phyloP scores from a whole-genome alignment of 768 basidiomycete species.

The Mycena crocata region DNA sequence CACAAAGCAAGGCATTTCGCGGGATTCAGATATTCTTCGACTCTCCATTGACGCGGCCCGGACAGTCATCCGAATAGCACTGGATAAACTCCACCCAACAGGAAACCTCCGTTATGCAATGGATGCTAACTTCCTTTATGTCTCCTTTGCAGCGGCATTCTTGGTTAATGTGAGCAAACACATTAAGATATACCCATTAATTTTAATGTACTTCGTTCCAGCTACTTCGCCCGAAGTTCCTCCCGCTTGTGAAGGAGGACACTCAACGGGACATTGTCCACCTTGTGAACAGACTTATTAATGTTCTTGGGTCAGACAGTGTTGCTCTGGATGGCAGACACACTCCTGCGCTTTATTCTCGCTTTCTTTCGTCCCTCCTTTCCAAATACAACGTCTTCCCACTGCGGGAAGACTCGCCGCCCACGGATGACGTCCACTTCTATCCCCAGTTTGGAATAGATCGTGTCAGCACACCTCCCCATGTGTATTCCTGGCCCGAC shows the following conservation, averaged over 20 bases:
- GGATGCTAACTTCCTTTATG: slow-evolving; percentile 62
- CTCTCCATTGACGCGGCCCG: slow-evolving; percentile 67
- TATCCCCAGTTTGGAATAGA: slow-evolving; percentile 38
- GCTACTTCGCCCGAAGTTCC: slow-evolving; percentile 64
- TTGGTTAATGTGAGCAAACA: slow-evolving; percentile 63
- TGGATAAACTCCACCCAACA: slow-evolving; percentile 63
- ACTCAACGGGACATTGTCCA: slow-evolving; percentile 55
- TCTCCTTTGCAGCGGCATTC: slow-evolving; percentile 71
- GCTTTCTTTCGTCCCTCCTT: slow-evolving; percentile 64
- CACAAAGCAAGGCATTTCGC: slow-evolving; percentile 51
- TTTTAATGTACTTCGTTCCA: slow-evolving; percentile 34
- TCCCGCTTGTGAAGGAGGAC: slow-evolving; percentile 53
- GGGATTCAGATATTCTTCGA: slow-evolving; percentile 55
- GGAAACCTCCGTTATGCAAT: slow-evolving; percentile 68
- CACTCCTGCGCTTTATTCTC: slow-evolving; percentile 67
- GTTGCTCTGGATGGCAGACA: slow-evolving; percentile 68
- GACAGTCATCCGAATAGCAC: slow-evolving; percentile 65
- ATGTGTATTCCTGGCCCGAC: slow-evolving; percentile 60
- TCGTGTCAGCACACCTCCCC: slow-evolving; percentile 42
- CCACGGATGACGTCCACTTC: slow-evolving; percentile 32
- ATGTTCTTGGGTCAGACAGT: slow-evolving; percentile 58
- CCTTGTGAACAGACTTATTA: slow-evolving; percentile 56
- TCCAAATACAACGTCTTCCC: slow-evolving; percentile 45
- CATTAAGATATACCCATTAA: background rate
- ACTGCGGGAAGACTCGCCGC: slow-evolving; percentile 13